Evolutionary conservation across 1,284 basidiomycete genomes (phyloP), one percentile per base, ranked within the genome.

Genomic region (Rugosomyces carneus): DNA sequence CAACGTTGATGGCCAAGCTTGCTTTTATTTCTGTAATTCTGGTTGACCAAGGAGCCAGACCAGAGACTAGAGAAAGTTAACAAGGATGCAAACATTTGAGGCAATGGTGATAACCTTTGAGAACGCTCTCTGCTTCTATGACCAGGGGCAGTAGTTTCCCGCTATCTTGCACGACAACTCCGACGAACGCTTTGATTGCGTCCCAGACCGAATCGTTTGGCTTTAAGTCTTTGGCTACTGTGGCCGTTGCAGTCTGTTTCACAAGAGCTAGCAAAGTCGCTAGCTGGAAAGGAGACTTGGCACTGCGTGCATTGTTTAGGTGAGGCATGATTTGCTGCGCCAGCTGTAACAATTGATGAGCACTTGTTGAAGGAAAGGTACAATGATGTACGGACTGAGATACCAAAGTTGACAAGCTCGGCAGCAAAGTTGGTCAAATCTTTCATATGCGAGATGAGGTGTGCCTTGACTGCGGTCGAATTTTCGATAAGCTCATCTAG

Each of bases 1-100:
- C 94, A 13, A 90, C 76, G 57, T 97, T 97, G 66, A 91, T 76
- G 0, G 90, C 83, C 1, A 87, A 79, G 18, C 75, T 81, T 0
- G 86, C 78, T 62, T 92, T 91, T 68, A 99, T 83, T 55, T 91
- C 81, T n/a, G 79, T 78, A 3, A 95, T 79, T n/a, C 96, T 80
- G 0, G 78, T 70, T 0, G 92, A 70, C 95, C 95, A 99, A 0
- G 96, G 96, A 2, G 90, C 72, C 0, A 80, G 75, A 5, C 84
- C 83, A 40, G 80, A 75, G 49, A 91, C 90, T 93, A 34, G 18
- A 11, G 18, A 37, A 39, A 32, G 11, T 38, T 37, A 35, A 42
- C 18, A 31, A 40, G 49, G 21, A 44, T 18, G 40, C 18, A 16
- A 13, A 16, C 21, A 15, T 21, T 7, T 43, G 4, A 20, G 13